Base-by-base conservation (phyloP, 192 early-diverging fungal genomes). In the Dimargaris cristalligena region DNA sequence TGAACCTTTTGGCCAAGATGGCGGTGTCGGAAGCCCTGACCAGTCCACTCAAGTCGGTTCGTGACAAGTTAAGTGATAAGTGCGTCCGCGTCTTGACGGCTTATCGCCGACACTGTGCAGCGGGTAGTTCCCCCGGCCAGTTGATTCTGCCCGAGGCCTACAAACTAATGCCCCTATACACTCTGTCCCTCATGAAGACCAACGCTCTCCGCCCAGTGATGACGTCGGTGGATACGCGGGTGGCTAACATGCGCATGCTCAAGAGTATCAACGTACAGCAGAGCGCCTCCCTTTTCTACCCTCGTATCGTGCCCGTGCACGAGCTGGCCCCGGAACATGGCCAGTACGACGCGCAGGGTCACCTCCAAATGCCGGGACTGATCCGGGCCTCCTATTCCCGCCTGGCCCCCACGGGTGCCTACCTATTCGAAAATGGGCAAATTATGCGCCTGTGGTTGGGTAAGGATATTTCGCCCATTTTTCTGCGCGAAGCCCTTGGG, bases 81-180 rank as follows among this genome's bases (percentile, higher is more conserved):
- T 96, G 92, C 66, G 85, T 91, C 49, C 88, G 89, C 63, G 81
- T 97, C 38, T 66, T 97, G 52, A 75, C 88, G 6, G 73, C 91
- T 2, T 99, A 99, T 63, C 85, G 95, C 52, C 89, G 85, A 64
- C 80, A 94, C 63, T 93, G 88, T 65, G 92, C 92, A 8, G 76
- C 84, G 1, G 80, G 83, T 23, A 91, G 88, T 26, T 78, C 89
- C 13, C 85, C 94, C 2, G 92, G 90, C 30, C 95, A 94, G 74
- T 75, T 99, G 22, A 97, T 99, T 60, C 71, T 99, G 49, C 94
- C 95, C 26, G 95, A 99, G 67, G 82, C 91, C 0, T 92, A 86
- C 74, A 99, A 99, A 69, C 74, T 94, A 44, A 82, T 87, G 46
- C 94, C 95, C 16, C 74, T 97, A 29, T 94, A 88, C 68, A 76